Evolutionary conservation across 768 basidiomycete species (phyloP).

Genomic region (Tricholoma bakamatsutake): DNA sequence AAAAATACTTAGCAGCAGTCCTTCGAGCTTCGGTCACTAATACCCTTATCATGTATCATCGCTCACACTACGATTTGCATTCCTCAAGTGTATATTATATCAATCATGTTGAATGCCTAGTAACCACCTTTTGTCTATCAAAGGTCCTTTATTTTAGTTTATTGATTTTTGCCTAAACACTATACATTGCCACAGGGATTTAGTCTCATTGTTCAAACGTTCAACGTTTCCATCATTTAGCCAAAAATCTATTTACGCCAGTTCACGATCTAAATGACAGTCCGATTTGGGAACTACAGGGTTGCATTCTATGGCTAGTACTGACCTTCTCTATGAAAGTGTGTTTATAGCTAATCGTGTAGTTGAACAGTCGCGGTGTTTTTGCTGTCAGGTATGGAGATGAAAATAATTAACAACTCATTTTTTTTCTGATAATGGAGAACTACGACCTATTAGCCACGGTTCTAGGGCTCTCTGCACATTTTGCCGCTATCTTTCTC

Average conservation of each 20-base stretch:
- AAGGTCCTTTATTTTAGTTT: too few relatives aligned
- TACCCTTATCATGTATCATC: too few relatives aligned
- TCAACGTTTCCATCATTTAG: background rate
- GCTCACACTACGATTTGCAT: too few relatives aligned
- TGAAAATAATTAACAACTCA: background rate
- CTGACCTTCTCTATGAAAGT: conserved; percentile 1
- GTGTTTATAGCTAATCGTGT: conserved; percentile 1
- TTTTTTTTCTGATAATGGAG: background rate
- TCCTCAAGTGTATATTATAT: too few relatives aligned
- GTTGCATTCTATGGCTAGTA: conserved; percentile 44
- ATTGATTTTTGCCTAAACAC: too few relatives aligned
- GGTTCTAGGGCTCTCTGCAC: conserved; percentile 63
- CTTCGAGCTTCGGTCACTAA: too few relatives aligned
- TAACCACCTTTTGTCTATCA: too few relatives aligned
- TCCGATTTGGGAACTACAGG: conserved; percentile 54
- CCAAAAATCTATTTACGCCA: background rate
- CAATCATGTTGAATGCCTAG: too few relatives aligned
- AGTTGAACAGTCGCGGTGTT: conserved; percentile 33
- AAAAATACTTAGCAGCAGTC: too few relatives aligned
- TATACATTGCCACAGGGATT: too few relatives aligned
- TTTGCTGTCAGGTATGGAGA: conserved; percentile 35
- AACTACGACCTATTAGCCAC: conserved; percentile 25
- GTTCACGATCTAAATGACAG: conserved; percentile 42
- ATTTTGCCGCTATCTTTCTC: conserved; percentile 64
- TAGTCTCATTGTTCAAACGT: too few relatives aligned